Evolutionary conservation across 2,329 filamentous ascomycete species (phyloP), one percentile per base, ranked within the genome.

Genomic region (Ceratocystis destructans): DNA sequence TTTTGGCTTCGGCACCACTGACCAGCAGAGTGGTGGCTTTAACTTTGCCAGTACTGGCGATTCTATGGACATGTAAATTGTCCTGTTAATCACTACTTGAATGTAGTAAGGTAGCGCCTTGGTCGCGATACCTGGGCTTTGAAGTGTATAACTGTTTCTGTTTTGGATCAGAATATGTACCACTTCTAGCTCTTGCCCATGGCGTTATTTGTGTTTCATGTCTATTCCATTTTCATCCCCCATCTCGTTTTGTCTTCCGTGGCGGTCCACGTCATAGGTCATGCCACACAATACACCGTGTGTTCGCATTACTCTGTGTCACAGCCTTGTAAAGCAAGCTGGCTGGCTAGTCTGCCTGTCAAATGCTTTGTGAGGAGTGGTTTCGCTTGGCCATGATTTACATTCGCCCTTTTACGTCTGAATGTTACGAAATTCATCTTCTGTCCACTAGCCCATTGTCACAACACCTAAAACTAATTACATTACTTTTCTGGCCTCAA

Each of bases 11-110:
- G 87, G 88, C 73, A 79, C 87, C 72, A 85, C 83, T 74, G 79
- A 77, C 64, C 72, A 85, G 72, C 87, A 89, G 74, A 84, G 87
- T 72, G 87, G 88, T 71, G 88, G 89, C 74, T 99, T 97, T 85
- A 96, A 90, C 84, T 99, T 99, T 76, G 89, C 89, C 75, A 90
- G 85, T 73, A 81, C 81, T 66, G 79, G 79, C 69, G 83, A 85
- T 73, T 82, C 82, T 28, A 86, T 86, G 83, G 83, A 86, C 72
- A 86, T 86, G 83, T 86, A 82, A 78, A 70, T 15, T 59, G 53
- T 59, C 53, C 37, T 59, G n/a, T 31, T 59, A 33, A 33, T 59
- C 28, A 31, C 28, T 33, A 59, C 53, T 25, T 59, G 1, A 33
- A 33, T 31, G 53, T 31, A 59, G n/a, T 59, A 17, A 59, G 33